A percentile compares a stretch with the other conserved stretches of the same genome.
phyloP scores from a whole-genome alignment of 2,329 filamentous ascomycete species.

The Zopfia rhizophila region DNA sequence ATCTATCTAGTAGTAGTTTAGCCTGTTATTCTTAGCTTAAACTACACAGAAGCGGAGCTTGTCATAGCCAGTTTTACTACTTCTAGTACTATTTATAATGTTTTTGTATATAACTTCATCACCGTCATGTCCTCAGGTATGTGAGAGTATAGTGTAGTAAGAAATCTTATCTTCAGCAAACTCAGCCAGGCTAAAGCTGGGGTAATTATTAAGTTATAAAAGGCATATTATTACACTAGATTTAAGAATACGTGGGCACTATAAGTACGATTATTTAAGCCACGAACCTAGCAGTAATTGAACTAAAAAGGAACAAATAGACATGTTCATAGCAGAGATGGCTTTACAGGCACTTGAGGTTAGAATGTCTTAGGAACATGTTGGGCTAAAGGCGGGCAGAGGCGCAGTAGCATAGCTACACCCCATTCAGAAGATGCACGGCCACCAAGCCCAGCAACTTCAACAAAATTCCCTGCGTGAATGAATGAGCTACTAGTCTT shows the following conservation, averaged over 20 bases:
- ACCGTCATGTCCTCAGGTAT: constrained; percentile 18
- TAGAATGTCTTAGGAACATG: too few relatives aligned
- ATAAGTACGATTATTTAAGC: too few relatives aligned
- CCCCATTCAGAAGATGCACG: too few relatives aligned
- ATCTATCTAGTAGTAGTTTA: constrained; percentile 30
- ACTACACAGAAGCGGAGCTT: too few relatives aligned
- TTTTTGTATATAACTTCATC: constrained; percentile 23
- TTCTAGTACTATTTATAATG: constrained; percentile 10
- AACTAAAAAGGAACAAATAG: constrained; percentile 6
- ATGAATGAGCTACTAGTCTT: too few relatives aligned
- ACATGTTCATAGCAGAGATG: constrained; percentile 5
- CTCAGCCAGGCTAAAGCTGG: constrained; percentile 16
- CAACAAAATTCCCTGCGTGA: too few relatives aligned
- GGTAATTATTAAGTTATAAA: constrained; percentile 5
- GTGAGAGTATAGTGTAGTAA: constrained; percentile 25
- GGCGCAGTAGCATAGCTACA: too few relatives aligned
- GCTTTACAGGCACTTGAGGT: too few relatives aligned
- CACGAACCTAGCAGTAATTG: background rate
- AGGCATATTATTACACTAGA: constrained; percentile 6
- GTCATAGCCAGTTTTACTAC: constrained; percentile 5
- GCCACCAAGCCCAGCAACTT: too few relatives aligned
- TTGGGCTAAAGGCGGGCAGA: too few relatives aligned
- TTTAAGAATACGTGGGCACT: constrained; percentile 1
- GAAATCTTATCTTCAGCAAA: constrained; percentile 10
- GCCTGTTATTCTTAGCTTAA: constrained; percentile 8